Base-by-base conservation (phyloP, 2,329 filamentous ascomycete species). In the Magnaporthales sp. region DNA sequence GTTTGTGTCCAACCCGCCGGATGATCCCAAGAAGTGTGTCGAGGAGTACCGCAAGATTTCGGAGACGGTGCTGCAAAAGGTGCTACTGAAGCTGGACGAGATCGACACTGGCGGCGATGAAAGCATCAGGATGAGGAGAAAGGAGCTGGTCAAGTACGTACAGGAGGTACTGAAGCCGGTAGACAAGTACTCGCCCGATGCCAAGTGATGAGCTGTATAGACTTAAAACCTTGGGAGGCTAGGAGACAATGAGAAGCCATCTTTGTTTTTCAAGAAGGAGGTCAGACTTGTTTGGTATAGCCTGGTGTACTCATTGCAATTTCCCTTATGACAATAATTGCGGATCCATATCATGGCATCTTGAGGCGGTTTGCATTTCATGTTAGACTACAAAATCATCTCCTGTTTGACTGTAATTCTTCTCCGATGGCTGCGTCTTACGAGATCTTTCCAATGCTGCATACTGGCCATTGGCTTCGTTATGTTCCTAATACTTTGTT, bases 1-100 rank as follows among this genome's bases (percentile, higher is more conserved):
- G 27, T 94, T 87, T 74, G 82, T 84, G 24, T 79, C 78, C 6
- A 79, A 82, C 9, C 89, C 91, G 11, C 91, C 91, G 0, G 74
- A 77, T 3, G 89, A 92, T 65, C 73, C 79, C 54, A 88, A 89
- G 75, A 92, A 90, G 80, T 81, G 85, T 64, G 84, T 85, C 15
- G 91, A 92, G 38, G 90, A 93, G 73, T 89, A 94, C 75, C 88
- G 89, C 74, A 89, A 85, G 74, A 76, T 95, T 22, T 88, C 86
- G 4, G 91, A 95, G 80, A 91, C 89, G 4, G 84, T 93, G 54
- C 81, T 95, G 81, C 86, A 89, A 69, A 89, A 93, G 71, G 86
- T 93, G 2, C 73, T 94, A 51, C 78, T 95, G 70, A 94, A 93
- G 78, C 77, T 92, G 54, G 91, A 95, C 74, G 88, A 84, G 26